Percentiles rank a stretch among this genome's conserved stretches.
These are phyloP conservation scores for Populus tomentosa DNA, from an alignment of 441 rosid genomes.

Conservation along the genomic window DNA sequence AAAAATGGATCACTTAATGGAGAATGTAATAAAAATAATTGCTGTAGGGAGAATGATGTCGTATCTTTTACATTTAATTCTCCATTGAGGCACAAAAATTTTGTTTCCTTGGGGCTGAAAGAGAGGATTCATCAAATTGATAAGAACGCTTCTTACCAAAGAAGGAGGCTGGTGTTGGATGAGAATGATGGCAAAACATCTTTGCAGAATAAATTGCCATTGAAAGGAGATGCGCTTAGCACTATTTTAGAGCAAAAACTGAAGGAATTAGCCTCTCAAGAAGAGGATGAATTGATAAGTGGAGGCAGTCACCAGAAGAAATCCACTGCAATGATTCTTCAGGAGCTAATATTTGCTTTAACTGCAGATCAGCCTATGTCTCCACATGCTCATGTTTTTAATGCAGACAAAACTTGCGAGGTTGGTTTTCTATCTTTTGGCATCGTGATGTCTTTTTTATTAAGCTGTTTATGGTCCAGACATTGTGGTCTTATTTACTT, in stretches of 20 bases:
- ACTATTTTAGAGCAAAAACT: constrained; percentile 62
- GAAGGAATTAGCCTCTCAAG: constrained; percentile 62
- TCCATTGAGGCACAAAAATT: constrained; percentile 26
- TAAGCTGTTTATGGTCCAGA: neutral
- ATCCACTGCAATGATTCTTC: constrained; percentile 68
- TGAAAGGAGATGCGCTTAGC: constrained; percentile 51
- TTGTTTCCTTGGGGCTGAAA: constrained; percentile 24
- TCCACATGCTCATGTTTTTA: constrained; percentile 19
- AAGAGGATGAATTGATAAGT: constrained; percentile 44
- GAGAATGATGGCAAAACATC: constrained; percentile 22
- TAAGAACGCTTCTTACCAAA: constrained; percentile 9
- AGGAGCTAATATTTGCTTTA: constrained; percentile 73
- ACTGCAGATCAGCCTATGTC: constrained; percentile 41
- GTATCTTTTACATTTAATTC: constrained; percentile 49
- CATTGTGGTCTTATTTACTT: neutral
- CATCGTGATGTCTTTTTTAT: neutral
- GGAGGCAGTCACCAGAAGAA: constrained; percentile 37
- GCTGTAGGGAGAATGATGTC: constrained; percentile 27
- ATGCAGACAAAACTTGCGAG: constrained; percentile 34
- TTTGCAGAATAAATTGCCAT: constrained; percentile 29
- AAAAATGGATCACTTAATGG: constrained; percentile 20
- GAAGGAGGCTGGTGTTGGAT: constrained; percentile 16
- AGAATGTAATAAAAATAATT: constrained; percentile 24
- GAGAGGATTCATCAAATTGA: constrained; percentile 28
- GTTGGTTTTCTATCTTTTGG: constrained; percentile 28